A percentile compares a stretch with the other conserved stretches of the same genome.
These are phyloP conservation scores for Populus pruinosa DNA, from an alignment of 345 rosid species.

Conservation along the genomic window DNA sequence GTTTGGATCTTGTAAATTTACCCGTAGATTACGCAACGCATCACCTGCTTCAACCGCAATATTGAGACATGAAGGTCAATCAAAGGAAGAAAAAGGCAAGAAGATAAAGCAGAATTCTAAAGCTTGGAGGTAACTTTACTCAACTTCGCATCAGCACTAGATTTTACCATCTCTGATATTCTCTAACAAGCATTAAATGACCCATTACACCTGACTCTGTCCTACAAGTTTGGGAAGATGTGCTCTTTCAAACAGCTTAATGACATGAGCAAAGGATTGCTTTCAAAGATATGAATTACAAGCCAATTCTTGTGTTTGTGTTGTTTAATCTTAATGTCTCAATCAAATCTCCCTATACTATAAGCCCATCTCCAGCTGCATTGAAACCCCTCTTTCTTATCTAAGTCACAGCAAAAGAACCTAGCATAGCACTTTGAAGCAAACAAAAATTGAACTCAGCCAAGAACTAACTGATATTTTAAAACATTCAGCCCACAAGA, in stretches of 20 bases:
- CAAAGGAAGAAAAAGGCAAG: neutral
- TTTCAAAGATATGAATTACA: neutral
- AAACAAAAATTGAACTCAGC: neutral
- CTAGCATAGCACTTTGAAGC: neutral
- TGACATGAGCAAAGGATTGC: neutral
- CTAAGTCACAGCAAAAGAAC: neutral
- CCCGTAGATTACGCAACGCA: conserved; percentile 29
- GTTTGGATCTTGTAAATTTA: conserved; percentile 35
- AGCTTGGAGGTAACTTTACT: neutral
- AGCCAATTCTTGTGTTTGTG: neutral
- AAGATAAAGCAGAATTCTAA: neutral
- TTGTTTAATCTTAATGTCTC: neutral
- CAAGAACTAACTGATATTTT: neutral
- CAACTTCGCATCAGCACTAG: neutral
- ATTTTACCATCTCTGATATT: neutral
- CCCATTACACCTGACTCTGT: neutral
- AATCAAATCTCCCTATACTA: neutral
- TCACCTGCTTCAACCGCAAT: conserved; percentile 24
- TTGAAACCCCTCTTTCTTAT: neutral
- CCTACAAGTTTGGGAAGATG: neutral
- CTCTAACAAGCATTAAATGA: neutral
- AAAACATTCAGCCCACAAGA: neutral
- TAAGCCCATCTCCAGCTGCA: neutral
- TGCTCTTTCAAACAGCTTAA: neutral
- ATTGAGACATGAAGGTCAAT: neutral